A percentile compares a stretch with the other conserved stretches of the same genome.
Conservation (phyloP, 805 yeast genomes). For the Nakazawaea holstii region DNA sequence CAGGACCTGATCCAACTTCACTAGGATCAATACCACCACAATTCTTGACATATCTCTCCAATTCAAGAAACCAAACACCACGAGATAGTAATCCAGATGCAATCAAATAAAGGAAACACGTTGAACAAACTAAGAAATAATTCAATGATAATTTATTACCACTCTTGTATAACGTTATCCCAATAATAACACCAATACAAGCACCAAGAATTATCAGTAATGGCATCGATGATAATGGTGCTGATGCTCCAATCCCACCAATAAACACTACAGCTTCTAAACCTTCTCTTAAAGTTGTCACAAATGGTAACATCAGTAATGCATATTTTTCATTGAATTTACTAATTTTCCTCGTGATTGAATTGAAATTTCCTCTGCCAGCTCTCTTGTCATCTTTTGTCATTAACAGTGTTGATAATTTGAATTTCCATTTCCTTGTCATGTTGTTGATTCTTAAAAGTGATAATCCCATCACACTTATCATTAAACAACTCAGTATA, state of each 20-base stretch:
- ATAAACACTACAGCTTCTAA: constrained; percentile 87
- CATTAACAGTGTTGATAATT: constrained; percentile 27
- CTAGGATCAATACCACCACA: constrained; percentile 83
- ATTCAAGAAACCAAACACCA: constrained; percentile 87
- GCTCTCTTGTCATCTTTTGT: constrained; percentile 9
- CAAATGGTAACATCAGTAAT: constrained; percentile 52
- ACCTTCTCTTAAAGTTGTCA: constrained; percentile 86
- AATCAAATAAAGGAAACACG: constrained; percentile 76
- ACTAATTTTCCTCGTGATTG: constrained; percentile 11
- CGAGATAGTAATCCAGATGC: constrained; percentile 84
- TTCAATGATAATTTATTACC: constrained; percentile 76
- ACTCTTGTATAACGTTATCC: constrained; percentile 64
- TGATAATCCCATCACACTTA: constrained; percentile 83
- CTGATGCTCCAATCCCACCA: constrained; percentile 81
- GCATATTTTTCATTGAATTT: constrained; percentile 55
- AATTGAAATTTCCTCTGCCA: background rate
- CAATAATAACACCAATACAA: constrained; percentile 55
- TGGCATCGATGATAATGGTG: constrained; percentile 61
- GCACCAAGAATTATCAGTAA: constrained; percentile 58
- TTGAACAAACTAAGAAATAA: constrained; percentile 65
- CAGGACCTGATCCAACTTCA: constrained; percentile 91
- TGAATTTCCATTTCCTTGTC: constrained; percentile 76
- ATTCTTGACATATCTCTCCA: constrained; percentile 64
- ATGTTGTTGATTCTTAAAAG: constrained; percentile 74
- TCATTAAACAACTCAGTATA: constrained; percentile 69